Evolutionary conservation across 2,329 filamentous ascomycete species (phyloP).

Genomic region (Emmonsiellopsis sp.): DNA sequence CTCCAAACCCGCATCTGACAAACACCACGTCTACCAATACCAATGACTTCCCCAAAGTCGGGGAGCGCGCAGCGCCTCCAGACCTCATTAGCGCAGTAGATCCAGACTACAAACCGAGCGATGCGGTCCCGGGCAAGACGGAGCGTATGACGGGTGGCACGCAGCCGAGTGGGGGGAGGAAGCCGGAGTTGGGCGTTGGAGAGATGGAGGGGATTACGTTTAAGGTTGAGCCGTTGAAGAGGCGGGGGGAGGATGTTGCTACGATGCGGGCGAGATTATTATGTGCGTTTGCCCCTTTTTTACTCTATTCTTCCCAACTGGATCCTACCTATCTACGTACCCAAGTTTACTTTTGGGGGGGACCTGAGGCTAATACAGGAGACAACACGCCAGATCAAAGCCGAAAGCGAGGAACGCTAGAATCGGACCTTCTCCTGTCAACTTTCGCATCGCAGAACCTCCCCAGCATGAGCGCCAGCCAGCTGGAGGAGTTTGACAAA

Average conservation of each 20-base stretch:
- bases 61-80: constrained; percentile 48
- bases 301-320: not conserved
- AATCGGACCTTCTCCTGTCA: constrained; percentile 89
- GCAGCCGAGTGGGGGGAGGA: not conserved
- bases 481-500: constrained; percentile 76
- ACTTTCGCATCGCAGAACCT: constrained; percentile 85
- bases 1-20: constrained; percentile 53
- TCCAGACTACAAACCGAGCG: constrained; percentile 48
- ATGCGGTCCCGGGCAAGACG: constrained; percentile 53
- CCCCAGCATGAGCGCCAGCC: constrained; percentile 58
- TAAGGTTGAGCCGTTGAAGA: constrained; percentile 78
- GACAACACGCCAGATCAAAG: constrained; percentile 63
- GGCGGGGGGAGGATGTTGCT: constrained; percentile 70
- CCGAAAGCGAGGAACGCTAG: constrained; percentile 89
- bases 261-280: constrained; percentile 84
- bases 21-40: constrained; percentile 56
- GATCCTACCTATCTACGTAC: not conserved
- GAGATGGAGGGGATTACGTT: constrained; percentile 83
- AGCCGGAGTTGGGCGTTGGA: constrained; percentile 54
- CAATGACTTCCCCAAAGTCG: constrained; percentile 54
- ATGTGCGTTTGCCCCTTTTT: constrained; percentile 34
- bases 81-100: constrained; percentile 52
- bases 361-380: not conserved
- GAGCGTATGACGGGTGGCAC: constrained; percentile 58
- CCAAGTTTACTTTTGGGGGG: not conserved